Evolutionary conservation across 2,329 filamentous ascomycete species (phyloP).

Genomic region (Keithomyces neogunnii): DNA sequence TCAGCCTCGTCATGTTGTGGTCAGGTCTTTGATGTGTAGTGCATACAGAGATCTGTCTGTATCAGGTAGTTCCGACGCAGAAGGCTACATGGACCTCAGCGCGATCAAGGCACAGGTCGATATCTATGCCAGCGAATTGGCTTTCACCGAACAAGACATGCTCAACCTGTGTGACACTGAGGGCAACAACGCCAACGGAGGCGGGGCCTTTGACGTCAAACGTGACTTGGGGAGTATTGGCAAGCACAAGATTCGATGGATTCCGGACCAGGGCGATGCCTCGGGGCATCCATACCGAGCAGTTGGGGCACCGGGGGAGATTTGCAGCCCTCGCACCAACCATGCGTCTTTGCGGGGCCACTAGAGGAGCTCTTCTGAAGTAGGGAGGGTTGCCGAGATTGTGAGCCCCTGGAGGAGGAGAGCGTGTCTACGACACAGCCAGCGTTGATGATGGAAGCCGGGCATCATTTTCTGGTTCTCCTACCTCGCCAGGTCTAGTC

Average conservation of each 20-base stretch:
- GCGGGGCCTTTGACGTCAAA: slow-evolving; percentile 72
- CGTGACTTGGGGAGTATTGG: slow-evolving; percentile 33
- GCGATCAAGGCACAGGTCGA: slow-evolving; percentile 59
- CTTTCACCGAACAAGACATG: slow-evolving; percentile 53
- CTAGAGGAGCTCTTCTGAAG: slow-evolving; percentile 18
- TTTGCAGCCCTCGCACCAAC: slow-evolving; percentile 56
- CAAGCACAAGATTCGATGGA: slow-evolving; percentile 42
- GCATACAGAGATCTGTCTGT: slow-evolving; percentile 59
- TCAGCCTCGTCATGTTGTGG: slow-evolving; percentile 56
- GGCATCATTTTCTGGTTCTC: not conserved
- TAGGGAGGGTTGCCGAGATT: slow-evolving; percentile 1
- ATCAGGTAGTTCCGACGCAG: slow-evolving; percentile 30
- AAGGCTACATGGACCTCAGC: slow-evolving; percentile 63
- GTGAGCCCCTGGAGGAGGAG: slow-evolving; percentile 10
- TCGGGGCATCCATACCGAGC: slow-evolving; percentile 32
- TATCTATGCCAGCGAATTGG: slow-evolving; percentile 35
- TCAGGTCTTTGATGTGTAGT: slow-evolving; percentile 67
- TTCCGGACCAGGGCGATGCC: slow-evolving; percentile 40
- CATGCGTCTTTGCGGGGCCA: slow-evolving; percentile 27
- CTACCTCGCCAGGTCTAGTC: no score
- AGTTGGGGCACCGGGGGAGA: slow-evolving; percentile 56
- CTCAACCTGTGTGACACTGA: slow-evolving; percentile 85
- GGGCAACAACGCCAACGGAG: slow-evolving; percentile 77
- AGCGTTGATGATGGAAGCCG: not conserved
- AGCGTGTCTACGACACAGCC: slow-evolving; percentile 11